Conservation (phyloP, 352 stramenopile genomes). For the Phytophthora brassicae region DNA sequence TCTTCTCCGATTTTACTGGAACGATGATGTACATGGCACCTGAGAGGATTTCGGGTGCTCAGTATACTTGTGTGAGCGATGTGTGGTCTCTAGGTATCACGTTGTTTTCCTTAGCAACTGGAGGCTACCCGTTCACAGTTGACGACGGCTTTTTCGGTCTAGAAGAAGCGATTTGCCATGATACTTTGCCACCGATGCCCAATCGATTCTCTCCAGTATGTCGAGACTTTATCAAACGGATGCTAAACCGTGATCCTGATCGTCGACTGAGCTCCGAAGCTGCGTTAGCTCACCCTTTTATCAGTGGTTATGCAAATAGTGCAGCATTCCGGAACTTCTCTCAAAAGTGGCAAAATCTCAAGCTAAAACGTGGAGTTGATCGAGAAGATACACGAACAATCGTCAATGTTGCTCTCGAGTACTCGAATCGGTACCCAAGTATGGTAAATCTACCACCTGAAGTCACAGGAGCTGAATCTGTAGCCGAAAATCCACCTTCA, state of each 20-base stretch:
- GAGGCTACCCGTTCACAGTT: conserved; percentile 70
- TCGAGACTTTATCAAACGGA: conserved; percentile 92
- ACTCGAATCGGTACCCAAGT: conserved; percentile 26
- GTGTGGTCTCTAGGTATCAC: conserved; percentile 80
- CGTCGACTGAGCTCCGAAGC: conserved; percentile 80
- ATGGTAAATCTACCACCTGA: conserved; percentile 21
- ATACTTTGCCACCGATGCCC: conserved; percentile 69
- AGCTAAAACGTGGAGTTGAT: conserved; percentile 26
- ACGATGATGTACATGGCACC: conserved; percentile 96
- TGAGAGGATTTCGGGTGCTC: conserved; percentile 87
- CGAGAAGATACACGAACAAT: conserved; percentile 30
- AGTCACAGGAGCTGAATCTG: conserved; percentile 15
- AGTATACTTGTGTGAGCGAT: conserved; percentile 85
- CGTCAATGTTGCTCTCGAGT: conserved; percentile 40
- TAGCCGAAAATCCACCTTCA: background rate
- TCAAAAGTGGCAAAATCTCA: conserved; percentile 41
- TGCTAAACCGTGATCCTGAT: conserved; percentile 89
- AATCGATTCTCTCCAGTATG: conserved; percentile 85
- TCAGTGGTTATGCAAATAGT: conserved; percentile 49
- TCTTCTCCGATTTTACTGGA: conserved; percentile 86
- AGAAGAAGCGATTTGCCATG: conserved; percentile 80
- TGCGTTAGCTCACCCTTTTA: conserved; percentile 91
- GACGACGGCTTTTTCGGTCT: conserved; percentile 83
- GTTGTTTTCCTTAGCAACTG: conserved; percentile 67
- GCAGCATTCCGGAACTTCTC: conserved; percentile 37